These are phyloP conservation scores for Cryptosporidium meleagridis DNA, from an alignment of 169 alveolate genomes.

Conservation along the genomic window DNA sequence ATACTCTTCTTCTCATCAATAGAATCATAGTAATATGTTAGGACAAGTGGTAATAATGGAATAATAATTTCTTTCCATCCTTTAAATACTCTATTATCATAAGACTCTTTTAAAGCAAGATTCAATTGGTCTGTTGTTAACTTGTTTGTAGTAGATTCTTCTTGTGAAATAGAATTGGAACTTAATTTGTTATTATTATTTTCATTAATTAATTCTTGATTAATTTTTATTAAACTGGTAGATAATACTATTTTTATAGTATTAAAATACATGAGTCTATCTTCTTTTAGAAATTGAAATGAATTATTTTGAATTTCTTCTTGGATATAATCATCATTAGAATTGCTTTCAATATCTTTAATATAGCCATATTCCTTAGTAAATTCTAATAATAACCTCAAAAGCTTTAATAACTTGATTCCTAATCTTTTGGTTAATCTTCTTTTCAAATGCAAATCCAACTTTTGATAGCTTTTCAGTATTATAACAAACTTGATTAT, in stretches of 20 bases:
- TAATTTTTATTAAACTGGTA: conserved; percentile 1
- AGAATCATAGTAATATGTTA: conserved; percentile 6
- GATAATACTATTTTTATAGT: conserved; percentile 14
- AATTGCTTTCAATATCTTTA: neutral
- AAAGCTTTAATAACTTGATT: neutral
- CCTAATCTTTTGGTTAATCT: neutral
- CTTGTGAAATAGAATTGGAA: neutral
- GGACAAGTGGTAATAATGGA: conserved; percentile 10
- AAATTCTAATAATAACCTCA: conserved; percentile 1
- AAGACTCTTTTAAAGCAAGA: neutral
- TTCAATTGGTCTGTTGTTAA: neutral
- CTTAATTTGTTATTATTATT: neutral
- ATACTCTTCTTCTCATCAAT: neutral
- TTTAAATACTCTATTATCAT: neutral
- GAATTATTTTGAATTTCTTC: neutral
- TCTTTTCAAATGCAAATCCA: neutral
- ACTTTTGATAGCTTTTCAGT: neutral
- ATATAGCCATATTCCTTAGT: neutral
- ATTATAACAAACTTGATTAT: conserved; percentile 27
- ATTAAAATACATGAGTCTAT: neutral
- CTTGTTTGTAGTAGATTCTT: neutral
- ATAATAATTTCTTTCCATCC: conserved; percentile 37
- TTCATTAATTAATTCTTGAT: conserved; percentile 21
- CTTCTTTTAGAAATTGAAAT: neutral
- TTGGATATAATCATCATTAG: neutral